Evolutionary conservation across 257 asterid genomes (phyloP).

Genomic region (Solanum pimpinellifolium): DNA sequence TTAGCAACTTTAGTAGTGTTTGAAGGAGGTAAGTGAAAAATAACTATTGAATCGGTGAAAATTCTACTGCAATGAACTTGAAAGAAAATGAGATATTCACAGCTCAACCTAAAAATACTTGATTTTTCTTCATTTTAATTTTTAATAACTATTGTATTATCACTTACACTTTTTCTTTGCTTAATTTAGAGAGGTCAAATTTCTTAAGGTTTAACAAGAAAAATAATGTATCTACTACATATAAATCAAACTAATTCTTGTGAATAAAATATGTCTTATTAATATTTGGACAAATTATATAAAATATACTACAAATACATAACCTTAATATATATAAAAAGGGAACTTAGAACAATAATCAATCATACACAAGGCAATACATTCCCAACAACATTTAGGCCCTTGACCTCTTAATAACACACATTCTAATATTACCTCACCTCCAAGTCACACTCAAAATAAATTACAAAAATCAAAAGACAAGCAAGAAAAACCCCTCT

Average conservation of each 20-base stretch:
- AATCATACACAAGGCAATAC: neutral
- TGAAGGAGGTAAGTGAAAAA: neutral
- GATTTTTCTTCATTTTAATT: neutral
- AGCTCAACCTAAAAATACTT: neutral
- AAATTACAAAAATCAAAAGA: neutral
- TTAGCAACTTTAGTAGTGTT: neutral
- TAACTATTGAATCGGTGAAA: neutral
- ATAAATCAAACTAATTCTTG: neutral
- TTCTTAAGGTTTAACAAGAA: neutral
- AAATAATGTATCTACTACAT: neutral
- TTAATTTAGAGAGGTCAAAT: neutral
- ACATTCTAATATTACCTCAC: neutral
- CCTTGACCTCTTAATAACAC: neutral
- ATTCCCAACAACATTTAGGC: neutral
- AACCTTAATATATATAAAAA: neutral
- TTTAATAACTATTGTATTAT: neutral
- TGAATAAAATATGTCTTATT: neutral
- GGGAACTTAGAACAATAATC: neutral
- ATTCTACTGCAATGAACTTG: neutral
- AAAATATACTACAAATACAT: neutral
- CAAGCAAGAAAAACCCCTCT: neutral
- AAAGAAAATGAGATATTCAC: neutral
- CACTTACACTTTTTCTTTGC: neutral
- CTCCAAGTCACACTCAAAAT: neutral
- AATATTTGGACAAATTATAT: neutral